These are phyloP conservation scores for Hericium alpestre DNA, from an alignment of 768 basidiomycete genomes.

Conservation along the genomic window DNA sequence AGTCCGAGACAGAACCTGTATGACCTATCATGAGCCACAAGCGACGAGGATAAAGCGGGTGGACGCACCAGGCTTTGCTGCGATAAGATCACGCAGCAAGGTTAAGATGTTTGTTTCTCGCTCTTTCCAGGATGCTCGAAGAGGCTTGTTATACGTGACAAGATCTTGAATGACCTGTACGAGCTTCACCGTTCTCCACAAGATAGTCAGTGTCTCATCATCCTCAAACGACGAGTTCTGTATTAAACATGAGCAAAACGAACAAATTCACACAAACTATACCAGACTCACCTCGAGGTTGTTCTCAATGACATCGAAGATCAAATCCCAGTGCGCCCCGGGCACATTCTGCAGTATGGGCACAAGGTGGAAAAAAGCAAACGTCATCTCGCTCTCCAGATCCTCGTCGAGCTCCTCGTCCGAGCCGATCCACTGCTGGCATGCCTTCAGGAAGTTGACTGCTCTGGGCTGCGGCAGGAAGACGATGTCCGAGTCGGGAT, in stretches of 20 bases:
- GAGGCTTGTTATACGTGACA: constrained; percentile 55
- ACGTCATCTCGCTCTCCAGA: constrained; percentile 67
- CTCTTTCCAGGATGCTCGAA: constrained; percentile 61
- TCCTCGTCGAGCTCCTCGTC: constrained; percentile 62
- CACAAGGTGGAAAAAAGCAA: constrained; percentile 63
- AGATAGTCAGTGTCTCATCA: constrained; percentile 40
- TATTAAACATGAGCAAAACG: not conserved
- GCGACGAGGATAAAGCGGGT: not conserved
- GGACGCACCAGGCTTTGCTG: constrained; percentile 39
- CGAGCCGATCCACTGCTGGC: constrained; percentile 69
- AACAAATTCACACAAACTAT: not conserved
- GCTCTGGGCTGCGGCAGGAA: constrained; percentile 82
- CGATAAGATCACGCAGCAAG: constrained; percentile 51
- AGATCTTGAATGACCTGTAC: constrained; percentile 63
- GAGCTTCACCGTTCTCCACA: constrained; percentile 64
- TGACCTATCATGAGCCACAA: not conserved
- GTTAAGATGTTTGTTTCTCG: constrained; percentile 41
- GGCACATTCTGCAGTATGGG: constrained; percentile 82
- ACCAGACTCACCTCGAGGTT: constrained; percentile 67
- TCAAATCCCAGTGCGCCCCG: constrained; percentile 87
- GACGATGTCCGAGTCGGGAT: constrained; percentile 64
- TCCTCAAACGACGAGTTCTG: constrained; percentile 57
- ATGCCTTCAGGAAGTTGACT: constrained; percentile 77
- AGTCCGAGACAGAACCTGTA: constrained; percentile 20
- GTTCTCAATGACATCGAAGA: constrained; percentile 81